Evolutionary conservation across 1,284 basidiomycete genomes (phyloP), one percentile per base, ranked within the genome.

Genomic region (Volvariella surrecta): DNA sequence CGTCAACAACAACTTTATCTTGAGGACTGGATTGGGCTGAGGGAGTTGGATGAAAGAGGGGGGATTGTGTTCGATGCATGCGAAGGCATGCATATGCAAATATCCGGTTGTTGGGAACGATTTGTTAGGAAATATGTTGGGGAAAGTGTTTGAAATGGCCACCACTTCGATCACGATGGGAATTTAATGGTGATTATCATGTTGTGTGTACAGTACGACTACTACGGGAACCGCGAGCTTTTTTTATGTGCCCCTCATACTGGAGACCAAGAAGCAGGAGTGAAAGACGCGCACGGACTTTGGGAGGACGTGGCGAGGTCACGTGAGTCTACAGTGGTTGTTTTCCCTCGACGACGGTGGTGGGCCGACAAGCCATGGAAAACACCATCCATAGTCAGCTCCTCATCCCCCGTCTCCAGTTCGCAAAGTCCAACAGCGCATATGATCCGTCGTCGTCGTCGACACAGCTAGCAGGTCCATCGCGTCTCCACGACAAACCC

Each of bases 1-100:
- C 70, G 71, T 16, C 56, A 62, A 42, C 91, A 94, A 53, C 76
- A 77, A 4, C 65, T 96, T 32, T 99, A 96, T 62, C 58, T 57
- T 1, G 75, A 91, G 42, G 89, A 99, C 60, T 91, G 89, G 76
- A 89, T 98, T 50, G 95, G 95, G 1, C 64, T 99, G 34, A 71
- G 75, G 17, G 58, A 63, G 41, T 71, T 99, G 38, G 86, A 96
- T 56, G 72, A 88, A 55, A 63, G 69, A 4, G 84, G 82, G 2
- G 70, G 62, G 2, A 68, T 96, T n/a, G 54, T 70, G 10, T 64
- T 89, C 21, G 71, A 71, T 40, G 72, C 71, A 20, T 97, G 93
- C 58, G 70, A 80, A 20, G 89, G 89, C 6, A 71, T 74, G 54
- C 92, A 96, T 59, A 95, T 97, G 93, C 72, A 87, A 45, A 64